phyloP scores from a whole-genome alignment of 2,329 filamentous ascomycete genomes.

The Stachybotrys chartarum region DNA sequence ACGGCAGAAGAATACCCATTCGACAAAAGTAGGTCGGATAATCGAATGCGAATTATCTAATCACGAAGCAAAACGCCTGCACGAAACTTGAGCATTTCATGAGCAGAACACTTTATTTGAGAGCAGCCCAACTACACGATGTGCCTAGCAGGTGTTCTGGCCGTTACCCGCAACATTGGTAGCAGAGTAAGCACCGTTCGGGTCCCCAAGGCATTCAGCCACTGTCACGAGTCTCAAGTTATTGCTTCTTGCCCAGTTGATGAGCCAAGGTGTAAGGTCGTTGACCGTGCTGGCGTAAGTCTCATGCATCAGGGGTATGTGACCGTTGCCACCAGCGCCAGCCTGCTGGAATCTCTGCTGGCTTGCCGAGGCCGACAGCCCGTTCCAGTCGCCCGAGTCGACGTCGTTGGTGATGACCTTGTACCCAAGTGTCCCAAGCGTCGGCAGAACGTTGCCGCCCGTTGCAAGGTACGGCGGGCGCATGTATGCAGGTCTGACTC shows the following conservation, averaged over 20 bases:
- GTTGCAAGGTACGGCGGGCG: slow-evolving; percentile 43
- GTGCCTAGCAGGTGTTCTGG: background rate
- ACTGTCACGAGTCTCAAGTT: slow-evolving; percentile 41
- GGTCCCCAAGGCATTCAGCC: slow-evolving; percentile 33
- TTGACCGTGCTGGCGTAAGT: slow-evolving; percentile 41
- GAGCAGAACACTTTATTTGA: no score
- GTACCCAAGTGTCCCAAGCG: slow-evolving; percentile 42
- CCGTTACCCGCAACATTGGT: background rate
- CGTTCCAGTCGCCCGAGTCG: slow-evolving; percentile 56
- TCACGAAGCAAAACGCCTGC: no score
- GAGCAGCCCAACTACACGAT: no score
- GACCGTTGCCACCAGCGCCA: slow-evolving; percentile 35
- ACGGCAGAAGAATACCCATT: no score
- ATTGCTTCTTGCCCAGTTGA: slow-evolving; percentile 42
- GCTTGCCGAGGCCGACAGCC: slow-evolving; percentile 40
- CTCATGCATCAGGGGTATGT: slow-evolving; percentile 53
- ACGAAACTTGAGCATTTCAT: no score
- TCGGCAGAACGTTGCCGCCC: slow-evolving; percentile 32
- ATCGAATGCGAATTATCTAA: no score
- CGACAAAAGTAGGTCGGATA: no score
- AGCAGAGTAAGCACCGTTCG: background rate
- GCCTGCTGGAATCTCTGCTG: slow-evolving; percentile 43
- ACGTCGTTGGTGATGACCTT: slow-evolving; percentile 55
- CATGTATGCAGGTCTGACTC: slow-evolving; percentile 41
- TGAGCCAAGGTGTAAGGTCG: slow-evolving; percentile 40